These are phyloP conservation scores for Thelonectria olida DNA, from an alignment of 2,329 filamentous ascomycete species.

Conservation along the genomic window DNA sequence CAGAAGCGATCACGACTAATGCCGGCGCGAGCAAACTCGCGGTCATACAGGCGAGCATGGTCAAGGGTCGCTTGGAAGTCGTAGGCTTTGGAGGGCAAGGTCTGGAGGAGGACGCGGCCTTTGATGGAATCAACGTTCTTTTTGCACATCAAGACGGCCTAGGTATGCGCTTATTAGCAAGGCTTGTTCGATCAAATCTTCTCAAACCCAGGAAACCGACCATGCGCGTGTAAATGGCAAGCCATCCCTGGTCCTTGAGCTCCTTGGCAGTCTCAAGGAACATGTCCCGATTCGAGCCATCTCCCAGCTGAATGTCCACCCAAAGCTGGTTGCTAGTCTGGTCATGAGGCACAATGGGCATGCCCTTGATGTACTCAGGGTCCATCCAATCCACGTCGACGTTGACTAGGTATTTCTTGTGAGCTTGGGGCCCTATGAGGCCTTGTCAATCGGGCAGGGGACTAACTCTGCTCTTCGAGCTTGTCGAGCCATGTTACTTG, in stretches of 20 bases:
- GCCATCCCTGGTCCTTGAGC: conserved; percentile 55
- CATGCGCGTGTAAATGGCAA: conserved; percentile 58
- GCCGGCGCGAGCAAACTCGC: conserved; percentile 55
- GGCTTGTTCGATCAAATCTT: not conserved
- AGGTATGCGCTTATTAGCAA: not conserved
- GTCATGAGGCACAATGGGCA: conserved; percentile 56
- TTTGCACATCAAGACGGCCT: conserved; percentile 58
- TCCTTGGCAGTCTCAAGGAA: conserved; percentile 53
- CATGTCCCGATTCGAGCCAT: conserved; percentile 53
- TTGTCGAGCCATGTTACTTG: conserved; percentile 52
- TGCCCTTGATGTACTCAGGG: conserved; percentile 55
- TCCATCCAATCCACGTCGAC: conserved; percentile 64
- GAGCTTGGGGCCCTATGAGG: not conserved
- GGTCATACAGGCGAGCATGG: conserved; percentile 56
- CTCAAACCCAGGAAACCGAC: conserved; percentile 29
- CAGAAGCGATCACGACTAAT: conserved; percentile 57
- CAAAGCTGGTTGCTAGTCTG: conserved; percentile 61
- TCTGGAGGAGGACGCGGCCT: conserved; percentile 60
- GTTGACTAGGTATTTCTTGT: conserved; percentile 49
- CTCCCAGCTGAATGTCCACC: conserved; percentile 57
- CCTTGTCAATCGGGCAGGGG: too few species aligned
- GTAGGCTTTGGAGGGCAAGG: conserved; percentile 56
- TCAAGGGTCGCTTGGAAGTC: conserved; percentile 54
- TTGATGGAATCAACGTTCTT: conserved; percentile 55
- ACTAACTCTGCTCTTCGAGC: conserved; percentile 52